Evolutionary conservation across 2,329 filamentous ascomycete species (phyloP).

Genomic region (Shiraia sp.): DNA sequence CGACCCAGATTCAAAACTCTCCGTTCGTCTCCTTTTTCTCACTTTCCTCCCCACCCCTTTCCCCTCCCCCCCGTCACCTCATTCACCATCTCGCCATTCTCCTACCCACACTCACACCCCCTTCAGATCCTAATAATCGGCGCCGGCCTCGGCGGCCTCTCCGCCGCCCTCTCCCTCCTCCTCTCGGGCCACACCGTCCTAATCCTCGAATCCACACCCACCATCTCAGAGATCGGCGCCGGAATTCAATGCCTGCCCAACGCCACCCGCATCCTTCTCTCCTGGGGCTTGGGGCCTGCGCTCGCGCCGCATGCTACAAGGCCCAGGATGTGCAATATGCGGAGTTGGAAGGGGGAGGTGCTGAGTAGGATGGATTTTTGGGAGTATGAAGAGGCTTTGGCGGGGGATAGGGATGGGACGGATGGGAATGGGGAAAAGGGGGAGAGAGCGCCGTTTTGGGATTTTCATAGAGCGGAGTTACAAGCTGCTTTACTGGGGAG

Average conservation of each 20-base stretch:
- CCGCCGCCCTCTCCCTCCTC: conserved; percentile 53
- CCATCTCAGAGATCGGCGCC: conserved; percentile 56
- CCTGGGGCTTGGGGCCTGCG: conserved; percentile 53
- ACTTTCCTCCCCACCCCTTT: no score
- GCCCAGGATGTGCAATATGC: conserved; percentile 52
- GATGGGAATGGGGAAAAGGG: no score
- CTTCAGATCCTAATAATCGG: conserved; percentile 55
- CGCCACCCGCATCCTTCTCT: conserved; percentile 51
- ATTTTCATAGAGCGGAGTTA: conserved; percentile 60
- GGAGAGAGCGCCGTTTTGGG: conserved; percentile 56
- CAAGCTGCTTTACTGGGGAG: conserved; percentile 54
- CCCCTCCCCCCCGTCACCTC: no score
- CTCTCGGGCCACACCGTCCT: conserved; percentile 54
- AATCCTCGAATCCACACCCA: conserved; percentile 53
- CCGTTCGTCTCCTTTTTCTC: no score
- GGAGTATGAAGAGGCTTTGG: conserved; percentile 40
- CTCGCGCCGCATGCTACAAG: conserved; percentile 50
- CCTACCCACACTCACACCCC: conserved; percentile 1
- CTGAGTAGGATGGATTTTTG: conserved; percentile 56
- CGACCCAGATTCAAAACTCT: no score
- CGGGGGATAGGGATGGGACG: no score
- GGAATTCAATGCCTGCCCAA: conserved; percentile 58
- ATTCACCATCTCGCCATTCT: no score
- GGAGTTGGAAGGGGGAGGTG: conserved; percentile 57
- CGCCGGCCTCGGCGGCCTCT: conserved; percentile 61